A percentile compares a stretch with the other conserved stretches of the same genome.
phyloP scores from a whole-genome alignment of 2,329 filamentous ascomycete species.

The Fusarium graminum region DNA sequence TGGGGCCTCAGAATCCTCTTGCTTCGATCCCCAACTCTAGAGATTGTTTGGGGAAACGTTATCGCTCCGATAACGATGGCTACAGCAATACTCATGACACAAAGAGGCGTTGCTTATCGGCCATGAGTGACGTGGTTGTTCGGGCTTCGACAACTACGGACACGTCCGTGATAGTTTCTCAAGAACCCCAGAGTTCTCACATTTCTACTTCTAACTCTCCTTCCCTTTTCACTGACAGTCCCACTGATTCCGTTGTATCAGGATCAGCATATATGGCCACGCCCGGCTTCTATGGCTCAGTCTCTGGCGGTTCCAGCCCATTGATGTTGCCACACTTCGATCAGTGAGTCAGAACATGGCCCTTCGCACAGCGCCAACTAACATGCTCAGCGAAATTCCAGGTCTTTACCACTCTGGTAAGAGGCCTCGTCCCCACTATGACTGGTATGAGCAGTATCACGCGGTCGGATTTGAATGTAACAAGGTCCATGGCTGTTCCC shows the following conservation, averaged over 20 bases:
- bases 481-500: constrained; percentile 37
- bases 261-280: background rate
- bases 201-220: background rate
- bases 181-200: background rate
- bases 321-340: constrained; percentile 4
- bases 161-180: background rate
- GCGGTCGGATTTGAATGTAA: constrained; percentile 31
- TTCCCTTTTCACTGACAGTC: background rate
- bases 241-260: background rate
- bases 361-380: background rate
- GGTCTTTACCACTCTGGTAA: constrained; percentile 29
- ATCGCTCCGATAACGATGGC: constrained; percentile 14
- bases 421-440: constrained; percentile 29
- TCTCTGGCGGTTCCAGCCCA: constrained; percentile 12
- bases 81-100: constrained; percentile 8
- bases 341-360: constrained; percentile 8
- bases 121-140: background rate
- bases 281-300: background rate
- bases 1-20: background rate
- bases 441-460: constrained; percentile 46
- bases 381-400: constrained; percentile 38
- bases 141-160: background rate
- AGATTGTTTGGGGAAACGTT: constrained; percentile 8
- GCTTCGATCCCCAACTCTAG: background rate
- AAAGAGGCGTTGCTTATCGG: constrained; percentile 16